These are phyloP conservation scores for Tylopilus cervinicoccineus DNA, from an alignment of 768 basidiomycete genomes.

Conservation along the genomic window DNA sequence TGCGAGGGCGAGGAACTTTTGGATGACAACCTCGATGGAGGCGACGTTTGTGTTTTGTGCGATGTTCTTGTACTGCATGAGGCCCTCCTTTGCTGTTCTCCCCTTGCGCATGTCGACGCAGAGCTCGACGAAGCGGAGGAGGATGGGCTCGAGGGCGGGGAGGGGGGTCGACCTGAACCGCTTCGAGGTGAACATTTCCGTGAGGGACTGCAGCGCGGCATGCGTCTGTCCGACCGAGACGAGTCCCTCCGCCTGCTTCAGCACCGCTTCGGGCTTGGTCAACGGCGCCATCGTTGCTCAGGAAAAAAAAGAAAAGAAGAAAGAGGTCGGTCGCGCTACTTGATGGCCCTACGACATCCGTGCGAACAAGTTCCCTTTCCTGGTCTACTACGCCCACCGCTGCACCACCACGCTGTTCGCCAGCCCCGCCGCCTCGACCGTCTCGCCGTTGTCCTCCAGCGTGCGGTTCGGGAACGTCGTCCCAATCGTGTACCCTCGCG, in stretches of 20 bases:
- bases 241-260: conserved; percentile 92
- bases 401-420: conserved; percentile 85
- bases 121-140: conserved; percentile 92
- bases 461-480: conserved; percentile 86
- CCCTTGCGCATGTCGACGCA: conserved; percentile 95
- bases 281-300: conserved; percentile 69
- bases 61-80: conserved; percentile 98
- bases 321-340: too few species aligned
- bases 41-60: conserved; percentile 89
- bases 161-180: conserved; percentile 91
- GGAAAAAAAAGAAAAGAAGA: background rate
- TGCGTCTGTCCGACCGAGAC: conserved; percentile 88
- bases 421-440: conserved; percentile 70
- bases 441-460: conserved; percentile 59
- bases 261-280: conserved; percentile 84
- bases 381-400: conserved; percentile 54
- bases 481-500: conserved; percentile 68
- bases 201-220: conserved; percentile 84
- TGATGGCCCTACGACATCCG: background rate
- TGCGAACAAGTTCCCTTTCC: conserved; percentile 19
- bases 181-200: conserved; percentile 92
- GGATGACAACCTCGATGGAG: conserved; percentile 90
- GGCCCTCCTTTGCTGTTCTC: conserved; percentile 71
- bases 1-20: conserved; percentile 75
- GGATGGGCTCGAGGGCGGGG: conserved; percentile 88